These are phyloP conservation scores for Yarrowia alimentaria DNA, from an alignment of 805 yeast genomes.

Conservation along the genomic window DNA sequence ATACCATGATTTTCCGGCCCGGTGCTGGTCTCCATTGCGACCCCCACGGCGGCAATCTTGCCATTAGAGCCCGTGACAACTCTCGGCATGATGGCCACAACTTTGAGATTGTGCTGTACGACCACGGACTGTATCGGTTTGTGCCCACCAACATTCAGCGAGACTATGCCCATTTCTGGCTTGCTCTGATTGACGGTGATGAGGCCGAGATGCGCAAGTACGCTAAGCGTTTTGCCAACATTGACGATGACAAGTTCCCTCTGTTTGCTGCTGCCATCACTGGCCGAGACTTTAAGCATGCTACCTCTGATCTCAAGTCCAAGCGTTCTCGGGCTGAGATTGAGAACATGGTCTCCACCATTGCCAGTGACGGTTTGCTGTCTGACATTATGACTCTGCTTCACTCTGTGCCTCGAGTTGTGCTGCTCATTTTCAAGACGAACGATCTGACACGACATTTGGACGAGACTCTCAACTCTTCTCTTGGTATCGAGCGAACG, in stretches of 20 bases:
- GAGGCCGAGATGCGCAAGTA: conserved; percentile 63
- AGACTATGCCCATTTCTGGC: conserved; percentile 89
- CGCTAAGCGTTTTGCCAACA: conserved; percentile 76
- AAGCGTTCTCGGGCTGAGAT: conserved; percentile 63
- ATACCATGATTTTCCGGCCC: conserved; percentile 93
- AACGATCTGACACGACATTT: conserved; percentile 88
- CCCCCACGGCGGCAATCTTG: conserved; percentile 96
- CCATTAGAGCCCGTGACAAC: conserved; percentile 53
- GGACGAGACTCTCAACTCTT: conserved; percentile 78
- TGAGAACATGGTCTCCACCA: conserved; percentile 58
- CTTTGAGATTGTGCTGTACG: conserved; percentile 88
- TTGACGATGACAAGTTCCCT: conserved; percentile 73
- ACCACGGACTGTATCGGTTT: conserved; percentile 89
- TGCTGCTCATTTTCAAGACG: conserved; percentile 82
- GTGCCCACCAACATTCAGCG: conserved; percentile 75
- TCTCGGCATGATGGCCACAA: conserved; percentile 55
- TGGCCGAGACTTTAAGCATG: conserved; percentile 82
- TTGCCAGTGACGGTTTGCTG: conserved; percentile 56
- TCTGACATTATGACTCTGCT: conserved; percentile 76
- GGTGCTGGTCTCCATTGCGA: conserved; percentile 93
- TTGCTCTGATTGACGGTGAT: conserved; percentile 75
- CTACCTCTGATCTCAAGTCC: conserved; percentile 52
- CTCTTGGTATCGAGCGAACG: conserved; percentile 83
- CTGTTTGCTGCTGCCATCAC: conserved; percentile 91
- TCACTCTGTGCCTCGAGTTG: conserved; percentile 78